Conservation (phyloP, 495 filamentous ascomycete species). For the Tricharina praecox region DNA sequence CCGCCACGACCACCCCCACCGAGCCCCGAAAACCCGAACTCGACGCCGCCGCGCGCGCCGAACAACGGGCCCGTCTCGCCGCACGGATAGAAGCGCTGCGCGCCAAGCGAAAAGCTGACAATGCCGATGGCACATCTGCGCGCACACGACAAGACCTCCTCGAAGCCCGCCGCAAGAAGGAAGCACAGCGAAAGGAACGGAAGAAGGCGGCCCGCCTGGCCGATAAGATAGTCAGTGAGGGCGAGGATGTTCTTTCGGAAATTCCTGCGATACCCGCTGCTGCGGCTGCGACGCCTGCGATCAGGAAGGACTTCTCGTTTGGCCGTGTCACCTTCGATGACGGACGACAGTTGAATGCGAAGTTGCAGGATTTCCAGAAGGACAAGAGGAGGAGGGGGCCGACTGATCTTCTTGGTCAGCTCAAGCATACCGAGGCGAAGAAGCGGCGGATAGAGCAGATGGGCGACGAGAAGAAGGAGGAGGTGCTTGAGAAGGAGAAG, state of each 20-base stretch:
- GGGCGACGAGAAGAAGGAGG: slow-evolving; percentile 58
- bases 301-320: slow-evolving; percentile 61
- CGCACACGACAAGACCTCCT: slow-evolving; percentile 68
- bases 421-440: slow-evolving; percentile 55
- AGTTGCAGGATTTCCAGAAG: slow-evolving; percentile 40
- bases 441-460: slow-evolving; percentile 50
- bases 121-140: slow-evolving; percentile 57
- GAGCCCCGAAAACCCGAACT: slow-evolving; percentile 59
- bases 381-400: slow-evolving; percentile 52
- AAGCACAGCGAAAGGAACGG: slow-evolving; percentile 63
- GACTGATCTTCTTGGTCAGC: slow-evolving; percentile 57
- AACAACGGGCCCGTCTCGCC: slow-evolving; percentile 54
- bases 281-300: slow-evolving; percentile 29
- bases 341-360: slow-evolving; percentile 55
- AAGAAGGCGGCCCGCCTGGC: slow-evolving; percentile 45
- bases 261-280: slow-evolving; percentile 32
- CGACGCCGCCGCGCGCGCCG: slow-evolving; percentile 38
- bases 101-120: slow-evolving; percentile 65
- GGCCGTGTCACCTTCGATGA: slow-evolving; percentile 74
- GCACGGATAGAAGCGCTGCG: slow-evolving; percentile 69
- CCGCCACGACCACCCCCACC: slow-evolving; percentile 28
- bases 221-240: slow-evolving; percentile 43
- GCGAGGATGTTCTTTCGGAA: slow-evolving; percentile 34
- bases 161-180: slow-evolving; percentile 71
- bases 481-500: slow-evolving; percentile 78